Evolutionary conservation across 495 filamentous ascomycete genomes (phyloP).

Genomic region (Penicillium parvum): DNA sequence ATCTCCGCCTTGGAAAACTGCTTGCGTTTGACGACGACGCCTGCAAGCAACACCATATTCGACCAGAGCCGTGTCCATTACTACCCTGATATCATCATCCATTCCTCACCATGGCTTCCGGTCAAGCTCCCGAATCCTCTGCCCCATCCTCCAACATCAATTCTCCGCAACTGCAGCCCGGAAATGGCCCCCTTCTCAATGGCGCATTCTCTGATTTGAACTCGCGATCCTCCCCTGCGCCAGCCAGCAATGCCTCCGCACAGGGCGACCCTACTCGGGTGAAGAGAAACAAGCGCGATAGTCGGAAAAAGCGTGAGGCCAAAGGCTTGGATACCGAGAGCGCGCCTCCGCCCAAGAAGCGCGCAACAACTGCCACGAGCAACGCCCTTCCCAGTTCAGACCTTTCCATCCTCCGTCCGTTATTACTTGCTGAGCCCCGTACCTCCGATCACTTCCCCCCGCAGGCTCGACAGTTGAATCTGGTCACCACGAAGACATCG

Average conservation of each 20-base stretch:
- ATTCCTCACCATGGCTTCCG: slow-evolving; percentile 30
- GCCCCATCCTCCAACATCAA: slow-evolving; percentile 44
- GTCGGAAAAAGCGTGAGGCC: slow-evolving; percentile 70
- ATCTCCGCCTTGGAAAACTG: too few species aligned
- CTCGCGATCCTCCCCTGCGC: slow-evolving; percentile 36
- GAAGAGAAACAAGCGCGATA: slow-evolving; percentile 46
- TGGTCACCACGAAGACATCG: slow-evolving; percentile 33
- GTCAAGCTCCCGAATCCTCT: slow-evolving; percentile 35
- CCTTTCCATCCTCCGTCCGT: slow-evolving; percentile 29
- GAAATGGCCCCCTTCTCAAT: slow-evolving; percentile 25
- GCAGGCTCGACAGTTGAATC: slow-evolving; percentile 40
- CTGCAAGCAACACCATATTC: too few species aligned
- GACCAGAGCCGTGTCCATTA: too few species aligned
- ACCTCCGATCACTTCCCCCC: slow-evolving; percentile 37
- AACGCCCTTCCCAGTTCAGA: slow-evolving; percentile 29
- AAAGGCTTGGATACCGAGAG: slow-evolving; percentile 50
- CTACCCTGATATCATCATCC: background rate
- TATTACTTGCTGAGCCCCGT: slow-evolving; percentile 35
- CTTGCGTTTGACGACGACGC: too few species aligned
- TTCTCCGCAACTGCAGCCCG: slow-evolving; percentile 34
- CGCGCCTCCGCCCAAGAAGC: slow-evolving; percentile 36
- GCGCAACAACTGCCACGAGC: slow-evolving; percentile 27
- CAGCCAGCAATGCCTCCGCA: slow-evolving; percentile 26
- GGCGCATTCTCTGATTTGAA: slow-evolving; percentile 32
- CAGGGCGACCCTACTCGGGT: slow-evolving; percentile 36